Base-by-base conservation (phyloP, 139 green algal genomes). In the Limnomonas spitsbergensis region DNA sequence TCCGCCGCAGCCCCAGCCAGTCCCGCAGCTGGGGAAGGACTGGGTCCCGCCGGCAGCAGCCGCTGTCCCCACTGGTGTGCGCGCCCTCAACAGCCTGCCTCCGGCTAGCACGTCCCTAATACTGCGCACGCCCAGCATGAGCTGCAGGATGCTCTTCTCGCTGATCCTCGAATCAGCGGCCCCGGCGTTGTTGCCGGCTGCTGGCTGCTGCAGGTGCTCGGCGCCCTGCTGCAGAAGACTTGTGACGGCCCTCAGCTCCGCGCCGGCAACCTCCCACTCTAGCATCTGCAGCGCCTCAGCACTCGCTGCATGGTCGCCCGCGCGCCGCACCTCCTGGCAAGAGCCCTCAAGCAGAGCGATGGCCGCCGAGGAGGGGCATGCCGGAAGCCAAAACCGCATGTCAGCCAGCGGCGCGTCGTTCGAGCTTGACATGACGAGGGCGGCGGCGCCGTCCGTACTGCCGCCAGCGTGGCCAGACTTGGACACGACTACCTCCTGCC, bases 91-190 rank as follows among this genome's bases (percentile, higher is more conserved):
- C 0, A 89, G 90, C 68, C 80, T 39, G 1, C 87, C 90, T 20
- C 88, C 90, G 1, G 86, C 86, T 1, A 98, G 88, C 2, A 93
- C 84, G 66, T 94, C 86, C 2, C 76, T 39, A 39, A 96, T 34
- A 75, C 97, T 90, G 7, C 90, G 89, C 29, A 92, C 77, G 70
- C 98, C 95, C 40, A 98, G 88, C 24, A 97, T 80, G 71, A 98
- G 90, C 90, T 98, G 95, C 68, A 98, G 88, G 2, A 95, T 78
- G 32, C 92, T 94, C 78, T 94, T 93, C 73, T 70, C 52, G 32
- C 73, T 78, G 6, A 70, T 34, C 47, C 26, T 6, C 40, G 68
- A 6, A 9, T 4, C 67, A 32, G 2, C n/a, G 27, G 39, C 27
- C 35, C 3, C 38, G 24, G 14, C 47, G 4, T n/a, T n/a, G n/a